A percentile compares a stretch with the other conserved stretches of the same genome.
phyloP scores from a whole-genome alignment of 2,329 filamentous ascomycete species.

The Ascochyta viciae-villosae region DNA sequence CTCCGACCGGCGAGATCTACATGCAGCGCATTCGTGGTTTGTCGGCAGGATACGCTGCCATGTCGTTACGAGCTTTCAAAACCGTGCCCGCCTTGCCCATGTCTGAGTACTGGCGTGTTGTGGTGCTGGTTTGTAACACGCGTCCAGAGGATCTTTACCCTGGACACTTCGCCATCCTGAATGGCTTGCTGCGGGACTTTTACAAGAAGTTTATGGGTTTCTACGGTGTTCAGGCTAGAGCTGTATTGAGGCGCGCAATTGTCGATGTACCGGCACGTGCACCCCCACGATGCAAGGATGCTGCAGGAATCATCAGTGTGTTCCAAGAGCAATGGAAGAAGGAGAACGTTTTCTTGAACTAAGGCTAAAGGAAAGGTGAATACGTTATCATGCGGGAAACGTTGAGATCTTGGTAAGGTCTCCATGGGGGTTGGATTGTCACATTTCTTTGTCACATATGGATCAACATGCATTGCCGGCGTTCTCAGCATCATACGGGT shows the following conservation, averaged over 20 bases:
- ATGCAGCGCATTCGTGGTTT: slow-evolving; percentile 83
- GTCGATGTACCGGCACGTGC: slow-evolving; percentile 70
- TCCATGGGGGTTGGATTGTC: not conserved
- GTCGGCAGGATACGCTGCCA: slow-evolving; percentile 81
- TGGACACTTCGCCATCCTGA: slow-evolving; percentile 59
- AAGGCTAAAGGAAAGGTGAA: not conserved
- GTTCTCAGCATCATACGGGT: slow-evolving; percentile 5
- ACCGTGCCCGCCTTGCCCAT: slow-evolving; percentile 76
- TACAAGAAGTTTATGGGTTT: slow-evolving; percentile 79
- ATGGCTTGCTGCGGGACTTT: slow-evolving; percentile 66
- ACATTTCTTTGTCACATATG: slow-evolving; percentile 11
- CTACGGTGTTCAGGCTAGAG: slow-evolving; percentile 79
- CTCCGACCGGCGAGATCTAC: slow-evolving; percentile 68
- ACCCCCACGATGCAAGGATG: slow-evolving; percentile 32
- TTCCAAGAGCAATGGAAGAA: slow-evolving; percentile 44
- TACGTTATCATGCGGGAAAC: too few species aligned
- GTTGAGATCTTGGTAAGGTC: not conserved
- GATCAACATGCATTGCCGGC: slow-evolving; percentile 10
- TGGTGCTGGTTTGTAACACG: slow-evolving; percentile 79
- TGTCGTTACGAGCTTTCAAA: slow-evolving; percentile 75
- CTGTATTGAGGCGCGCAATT: slow-evolving; percentile 72
- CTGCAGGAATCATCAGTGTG: slow-evolving; percentile 40
- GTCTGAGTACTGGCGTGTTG: slow-evolving; percentile 80
- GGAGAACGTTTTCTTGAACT: slow-evolving; percentile 26
- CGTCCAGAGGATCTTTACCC: slow-evolving; percentile 60